Evolutionary conservation across 202 grass and related monocot species (phyloP).

Genomic region (Musa balbisiana): DNA sequence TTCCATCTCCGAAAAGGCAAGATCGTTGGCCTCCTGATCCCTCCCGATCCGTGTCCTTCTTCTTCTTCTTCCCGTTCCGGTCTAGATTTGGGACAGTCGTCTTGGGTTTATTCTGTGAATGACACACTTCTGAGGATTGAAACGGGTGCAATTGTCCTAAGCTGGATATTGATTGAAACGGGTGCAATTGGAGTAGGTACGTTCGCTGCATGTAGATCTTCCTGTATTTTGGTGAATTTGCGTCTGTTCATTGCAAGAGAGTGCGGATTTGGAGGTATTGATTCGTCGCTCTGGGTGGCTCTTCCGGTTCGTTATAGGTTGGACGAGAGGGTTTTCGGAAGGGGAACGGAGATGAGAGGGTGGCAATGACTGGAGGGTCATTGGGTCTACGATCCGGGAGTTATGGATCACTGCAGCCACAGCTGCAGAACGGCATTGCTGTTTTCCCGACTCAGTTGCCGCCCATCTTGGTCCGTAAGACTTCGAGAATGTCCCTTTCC

Average conservation of each 20-base stretch:
- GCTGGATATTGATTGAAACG: neutral
- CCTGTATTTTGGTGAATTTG: neutral
- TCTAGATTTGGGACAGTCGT: neutral
- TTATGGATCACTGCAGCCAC: conserved; percentile 25
- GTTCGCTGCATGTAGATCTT: neutral
- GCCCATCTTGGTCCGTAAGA: conserved; percentile 12
- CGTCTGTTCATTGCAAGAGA: neutral
- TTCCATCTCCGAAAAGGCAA: neutral
- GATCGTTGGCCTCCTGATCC: neutral
- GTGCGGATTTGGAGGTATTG: neutral
- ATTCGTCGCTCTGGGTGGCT: neutral
- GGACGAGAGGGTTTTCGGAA: conserved; percentile 5
- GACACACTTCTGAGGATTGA: neutral
- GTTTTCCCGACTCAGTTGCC: conserved; percentile 9
- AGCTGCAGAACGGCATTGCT: conserved; percentile 5
- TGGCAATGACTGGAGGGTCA: conserved; percentile 26
- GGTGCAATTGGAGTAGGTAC: neutral
- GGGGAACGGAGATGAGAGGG: conserved; percentile 20
- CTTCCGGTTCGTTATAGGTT: neutral
- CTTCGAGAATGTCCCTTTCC: conserved; percentile 9
- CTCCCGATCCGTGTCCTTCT: neutral
- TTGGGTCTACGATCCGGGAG: conserved; percentile 30
- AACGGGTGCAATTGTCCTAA: neutral
- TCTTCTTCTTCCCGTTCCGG: neutral
- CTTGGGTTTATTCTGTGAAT: neutral